Evolutionary conservation across 192 early-diverging fungal genomes (phyloP).

Genomic region (Umbelopsis ramanniana): DNA sequence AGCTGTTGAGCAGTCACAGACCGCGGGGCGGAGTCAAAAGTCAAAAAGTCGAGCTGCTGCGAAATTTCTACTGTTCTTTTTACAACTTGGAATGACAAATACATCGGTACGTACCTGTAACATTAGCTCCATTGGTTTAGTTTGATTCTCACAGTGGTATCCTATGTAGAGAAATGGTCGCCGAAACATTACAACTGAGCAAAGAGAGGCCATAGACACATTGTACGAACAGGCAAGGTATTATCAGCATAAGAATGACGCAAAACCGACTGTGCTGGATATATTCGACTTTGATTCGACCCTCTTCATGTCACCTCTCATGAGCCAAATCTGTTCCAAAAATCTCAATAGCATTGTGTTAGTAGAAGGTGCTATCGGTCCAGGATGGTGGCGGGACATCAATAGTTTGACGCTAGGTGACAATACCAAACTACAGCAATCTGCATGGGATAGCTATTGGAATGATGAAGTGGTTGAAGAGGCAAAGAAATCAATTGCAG

Average conservation of each 20-base stretch:
- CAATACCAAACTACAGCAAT: slow-evolving; percentile 12
- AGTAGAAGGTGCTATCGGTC: slow-evolving; percentile 28
- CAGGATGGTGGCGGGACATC: slow-evolving; percentile 41
- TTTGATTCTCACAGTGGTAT: neutral
- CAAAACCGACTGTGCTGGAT: slow-evolving; percentile 21
- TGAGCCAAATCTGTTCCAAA: slow-evolving; percentile 25
- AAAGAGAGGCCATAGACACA: neutral
- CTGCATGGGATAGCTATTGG: slow-evolving; percentile 39
- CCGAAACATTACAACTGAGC: neutral
- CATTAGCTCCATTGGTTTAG: neutral
- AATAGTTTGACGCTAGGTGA: slow-evolving; percentile 34
- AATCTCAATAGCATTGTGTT: slow-evolving; percentile 15
- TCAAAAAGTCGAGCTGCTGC: too few species aligned
- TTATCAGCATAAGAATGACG: neutral
- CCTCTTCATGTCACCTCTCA: slow-evolving; percentile 34
- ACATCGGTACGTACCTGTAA: too few species aligned
- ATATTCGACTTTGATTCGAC: slow-evolving; percentile 44
- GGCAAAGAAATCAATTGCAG: slow-evolving; percentile 26
- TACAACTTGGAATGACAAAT: too few species aligned
- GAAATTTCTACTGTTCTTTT: too few species aligned
- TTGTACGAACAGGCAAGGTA: slow-evolving; percentile 16
- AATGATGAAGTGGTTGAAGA: slow-evolving; percentile 32
- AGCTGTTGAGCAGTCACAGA: too few species aligned
- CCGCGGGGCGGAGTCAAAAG: too few species aligned
- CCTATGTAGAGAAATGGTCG: neutral